A percentile compares a stretch with the other conserved stretches of the same genome.
These are phyloP conservation scores for Claviceps maximensis DNA, from an alignment of 2,329 filamentous ascomycete species.

Conservation along the genomic window DNA sequence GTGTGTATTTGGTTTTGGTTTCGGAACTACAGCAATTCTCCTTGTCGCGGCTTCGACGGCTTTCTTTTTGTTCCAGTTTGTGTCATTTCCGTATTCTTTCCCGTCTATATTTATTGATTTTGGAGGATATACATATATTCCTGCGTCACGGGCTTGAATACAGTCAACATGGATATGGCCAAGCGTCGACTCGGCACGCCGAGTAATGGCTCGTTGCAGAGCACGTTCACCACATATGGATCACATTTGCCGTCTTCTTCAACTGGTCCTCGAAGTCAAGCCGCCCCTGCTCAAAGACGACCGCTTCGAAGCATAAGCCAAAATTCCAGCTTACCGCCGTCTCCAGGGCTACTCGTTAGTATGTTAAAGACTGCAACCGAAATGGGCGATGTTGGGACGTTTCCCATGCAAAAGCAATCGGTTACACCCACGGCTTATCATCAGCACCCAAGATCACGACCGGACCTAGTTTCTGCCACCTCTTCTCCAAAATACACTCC, in stretches of 20 bases:
- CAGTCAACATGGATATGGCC: conserved; percentile 17
- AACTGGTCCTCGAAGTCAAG: conserved; percentile 9
- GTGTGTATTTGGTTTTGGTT: conserved; percentile 3
- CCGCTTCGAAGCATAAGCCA: conserved; percentile 32
- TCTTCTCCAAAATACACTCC: conserved; percentile 15
- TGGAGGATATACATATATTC: background rate
- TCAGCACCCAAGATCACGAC: conserved; percentile 15
- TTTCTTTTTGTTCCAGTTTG: conserved; percentile 6
- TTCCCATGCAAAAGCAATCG: conserved; percentile 32
- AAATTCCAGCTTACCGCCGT: conserved; percentile 29
- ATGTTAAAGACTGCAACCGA: conserved; percentile 56
- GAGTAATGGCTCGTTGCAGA: conserved; percentile 27
- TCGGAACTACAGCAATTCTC: conserved; percentile 2
- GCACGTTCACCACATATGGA: conserved; percentile 17
- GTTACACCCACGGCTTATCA: conserved; percentile 19
- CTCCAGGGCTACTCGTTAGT: conserved; percentile 43
- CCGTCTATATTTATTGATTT: conserved; percentile 5
- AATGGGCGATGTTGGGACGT: conserved; percentile 50
- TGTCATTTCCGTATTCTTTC: conserved; percentile 4
- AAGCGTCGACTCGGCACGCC: conserved; percentile 19
- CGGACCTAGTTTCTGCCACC: conserved; percentile 17
- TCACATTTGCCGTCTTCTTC: conserved; percentile 7
- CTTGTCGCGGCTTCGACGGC: conserved; percentile 5
- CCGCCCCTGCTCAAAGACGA: conserved; percentile 18
- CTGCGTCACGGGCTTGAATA: background rate